phyloP scores from a whole-genome alignment of 2,329 filamentous ascomycete genomes.

The Scedosporium dehoogii region DNA sequence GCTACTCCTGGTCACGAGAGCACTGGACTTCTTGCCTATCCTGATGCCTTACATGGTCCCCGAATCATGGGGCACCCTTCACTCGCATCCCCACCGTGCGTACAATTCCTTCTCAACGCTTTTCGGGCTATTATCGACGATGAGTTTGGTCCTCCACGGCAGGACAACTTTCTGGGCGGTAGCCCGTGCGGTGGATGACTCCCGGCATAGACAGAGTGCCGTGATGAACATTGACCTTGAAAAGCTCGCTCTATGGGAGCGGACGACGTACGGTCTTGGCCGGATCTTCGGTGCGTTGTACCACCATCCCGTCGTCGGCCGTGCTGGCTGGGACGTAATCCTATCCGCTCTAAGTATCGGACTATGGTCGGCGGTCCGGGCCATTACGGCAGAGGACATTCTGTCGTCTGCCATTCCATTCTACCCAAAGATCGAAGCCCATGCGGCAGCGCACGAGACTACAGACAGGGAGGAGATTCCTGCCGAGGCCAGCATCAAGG shows the following conservation, averaged over 20 bases:
- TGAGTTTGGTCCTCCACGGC: conserved; percentile 33
- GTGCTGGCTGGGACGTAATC: conserved; percentile 48
- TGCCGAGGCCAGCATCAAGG: conserved; percentile 31
- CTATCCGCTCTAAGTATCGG: conserved; percentile 43
- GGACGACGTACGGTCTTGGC: conserved; percentile 31
- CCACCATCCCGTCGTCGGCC: conserved; percentile 48
- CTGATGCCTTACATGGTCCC: conserved; percentile 37
- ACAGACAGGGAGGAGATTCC: conserved; percentile 26
- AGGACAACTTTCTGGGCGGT: conserved; percentile 33
- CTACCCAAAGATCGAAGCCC: conserved; percentile 5
- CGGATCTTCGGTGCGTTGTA: conserved; percentile 38
- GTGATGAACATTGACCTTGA: conserved; percentile 35
- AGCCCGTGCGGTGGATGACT: conserved; percentile 35
- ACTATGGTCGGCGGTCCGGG: conserved; percentile 45
- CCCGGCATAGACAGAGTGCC: conserved; percentile 38
- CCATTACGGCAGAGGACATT: conserved; percentile 39
- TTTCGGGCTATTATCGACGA: conserved; percentile 35
- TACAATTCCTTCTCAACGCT: conserved; percentile 31
- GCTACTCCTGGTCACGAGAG: conserved; percentile 20
- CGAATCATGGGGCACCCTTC: conserved; percentile 34
- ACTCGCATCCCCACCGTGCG: conserved; percentile 26
- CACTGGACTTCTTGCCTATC: conserved; percentile 35
- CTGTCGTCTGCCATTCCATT: conserved; percentile 26
- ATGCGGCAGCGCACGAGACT: conserved; percentile 25
- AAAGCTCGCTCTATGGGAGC: conserved; percentile 32